Conservation (phyloP, 228 moss, liverwort and hornwort genomes). For the Sphagnum magellanicum region DNA sequence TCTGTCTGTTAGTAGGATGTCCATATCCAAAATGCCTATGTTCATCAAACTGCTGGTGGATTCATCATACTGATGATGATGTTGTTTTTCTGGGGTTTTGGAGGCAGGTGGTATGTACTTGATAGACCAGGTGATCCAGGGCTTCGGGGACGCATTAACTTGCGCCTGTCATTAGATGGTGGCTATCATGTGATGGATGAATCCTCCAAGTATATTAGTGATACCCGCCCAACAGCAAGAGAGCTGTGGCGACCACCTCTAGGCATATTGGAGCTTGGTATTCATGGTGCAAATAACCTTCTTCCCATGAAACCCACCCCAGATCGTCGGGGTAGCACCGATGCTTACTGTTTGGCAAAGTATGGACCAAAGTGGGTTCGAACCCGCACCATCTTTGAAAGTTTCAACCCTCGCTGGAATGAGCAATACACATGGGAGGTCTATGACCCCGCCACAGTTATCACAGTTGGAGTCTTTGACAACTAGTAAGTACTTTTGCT, state of each 20-base stretch:
- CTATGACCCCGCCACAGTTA: slow-evolving; percentile 80
- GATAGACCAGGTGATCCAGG: slow-evolving; percentile 68
- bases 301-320: slow-evolving; percentile 66
- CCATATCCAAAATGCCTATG: background rate
- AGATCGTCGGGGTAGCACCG: slow-evolving; percentile 55
- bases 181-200: slow-evolving; percentile 95
- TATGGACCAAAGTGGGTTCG: slow-evolving; percentile 88
- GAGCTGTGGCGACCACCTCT: slow-evolving; percentile 75
- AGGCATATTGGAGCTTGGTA: slow-evolving; percentile 77
- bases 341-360: slow-evolving; percentile 82
- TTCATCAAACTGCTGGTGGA: background rate
- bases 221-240: slow-evolving; percentile 68
- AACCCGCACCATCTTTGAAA: slow-evolving; percentile 77
- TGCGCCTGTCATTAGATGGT: slow-evolving; percentile 69
- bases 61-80: background rate
- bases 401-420: slow-evolving; percentile 79
- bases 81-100: background rate
- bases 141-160: slow-evolving; percentile 63
- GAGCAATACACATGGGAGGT: slow-evolving; percentile 99
- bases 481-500: slow-evolving; percentile 41
- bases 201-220: slow-evolving; percentile 68
- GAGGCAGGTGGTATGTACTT: slow-evolving; percentile 62
- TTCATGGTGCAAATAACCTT: slow-evolving; percentile 73
- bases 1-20: too few species aligned
- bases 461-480: slow-evolving; percentile 86